Conservation (phyloP, 2,329 filamentous ascomycete species). For the Diaporthe destruens region DNA sequence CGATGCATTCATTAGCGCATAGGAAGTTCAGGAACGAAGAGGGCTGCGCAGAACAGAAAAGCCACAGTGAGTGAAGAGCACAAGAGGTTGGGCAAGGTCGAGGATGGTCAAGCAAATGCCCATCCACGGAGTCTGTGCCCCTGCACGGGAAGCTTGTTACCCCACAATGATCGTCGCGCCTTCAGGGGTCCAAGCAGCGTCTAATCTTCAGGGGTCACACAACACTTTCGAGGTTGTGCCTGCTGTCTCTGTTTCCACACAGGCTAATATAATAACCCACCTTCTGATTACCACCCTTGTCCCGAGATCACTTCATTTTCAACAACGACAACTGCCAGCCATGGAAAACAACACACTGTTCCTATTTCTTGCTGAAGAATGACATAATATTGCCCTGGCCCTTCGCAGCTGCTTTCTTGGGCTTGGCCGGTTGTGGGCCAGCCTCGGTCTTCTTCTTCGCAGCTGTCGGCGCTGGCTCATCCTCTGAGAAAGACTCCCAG, state of each 20-base stretch:
- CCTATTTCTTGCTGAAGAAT: conserved; percentile 86
- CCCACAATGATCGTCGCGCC: conserved; percentile 20
- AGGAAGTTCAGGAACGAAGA: neutral
- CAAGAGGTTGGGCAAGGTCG: neutral
- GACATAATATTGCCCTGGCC: conserved; percentile 88
- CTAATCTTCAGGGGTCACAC: conserved; percentile 22
- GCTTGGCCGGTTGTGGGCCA: conserved; percentile 59
- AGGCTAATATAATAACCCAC: conserved; percentile 4
- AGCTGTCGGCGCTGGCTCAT: conserved; percentile 72
- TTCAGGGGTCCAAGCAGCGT: conserved; percentile 29
- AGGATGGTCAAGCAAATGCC: conserved; percentile 10
- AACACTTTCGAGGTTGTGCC: neutral
- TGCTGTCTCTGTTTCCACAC: conserved; percentile 2
- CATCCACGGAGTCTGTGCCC: conserved; percentile 22
- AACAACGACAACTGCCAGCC: neutral
- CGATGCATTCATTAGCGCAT: conserved; percentile 4
- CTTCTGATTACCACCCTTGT: neutral
- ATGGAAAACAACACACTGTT: neutral
- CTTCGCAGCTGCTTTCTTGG: conserved; percentile 71
- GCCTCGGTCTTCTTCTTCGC: conserved; percentile 63
- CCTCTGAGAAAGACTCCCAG: conserved; percentile 96
- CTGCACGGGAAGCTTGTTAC: conserved; percentile 18
- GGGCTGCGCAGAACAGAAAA: neutral
- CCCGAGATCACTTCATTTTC: neutral
- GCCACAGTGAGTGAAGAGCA: neutral